Percentiles rank a stretch among this genome's conserved stretches.
Evolutionary conservation across 2,329 filamentous ascomycete genomes (phyloP).

Genomic region (Fusarium sp.): DNA sequence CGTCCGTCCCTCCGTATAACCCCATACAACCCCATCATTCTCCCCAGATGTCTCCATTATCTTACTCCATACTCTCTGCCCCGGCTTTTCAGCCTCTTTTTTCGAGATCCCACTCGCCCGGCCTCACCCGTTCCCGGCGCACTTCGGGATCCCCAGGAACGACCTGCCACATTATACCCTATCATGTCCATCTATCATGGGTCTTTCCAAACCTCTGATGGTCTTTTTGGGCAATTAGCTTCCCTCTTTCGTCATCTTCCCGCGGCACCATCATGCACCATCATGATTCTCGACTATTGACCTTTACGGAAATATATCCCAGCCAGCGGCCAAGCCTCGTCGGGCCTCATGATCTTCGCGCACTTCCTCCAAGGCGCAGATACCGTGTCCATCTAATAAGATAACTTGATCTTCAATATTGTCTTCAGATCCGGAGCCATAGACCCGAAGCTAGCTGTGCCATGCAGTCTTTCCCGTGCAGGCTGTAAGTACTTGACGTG

Average conservation of each 20-base stretch:
- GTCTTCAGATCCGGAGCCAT: conserved; percentile 13
- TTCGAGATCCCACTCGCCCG: conserved; percentile 37
- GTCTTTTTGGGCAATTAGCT: conserved; percentile 23
- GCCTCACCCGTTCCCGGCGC: conserved; percentile 38
- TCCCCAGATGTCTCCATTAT: conserved; percentile 27
- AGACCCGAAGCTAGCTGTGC: conserved; percentile 27
- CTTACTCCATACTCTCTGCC: conserved; percentile 33
- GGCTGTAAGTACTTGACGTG: conserved; percentile 27
- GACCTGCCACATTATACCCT: conserved; percentile 22
- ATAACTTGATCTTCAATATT: neutral
- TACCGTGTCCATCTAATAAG: neutral
- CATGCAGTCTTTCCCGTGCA: conserved; percentile 29
- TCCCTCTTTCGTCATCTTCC: conserved; percentile 33
- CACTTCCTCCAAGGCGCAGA: conserved; percentile 14
- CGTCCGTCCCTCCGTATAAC: conserved; percentile 25
- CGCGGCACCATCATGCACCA: conserved; percentile 38
- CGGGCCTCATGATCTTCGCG: conserved; percentile 11
- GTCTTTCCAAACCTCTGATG: conserved; percentile 5
- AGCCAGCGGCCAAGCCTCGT: conserved; percentile 13
- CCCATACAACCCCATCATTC: conserved; percentile 27
- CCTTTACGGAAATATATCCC: conserved; percentile 19
- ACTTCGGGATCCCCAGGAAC: conserved; percentile 44
- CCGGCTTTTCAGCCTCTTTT: conserved; percentile 41
- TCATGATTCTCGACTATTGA: conserved; percentile 30
- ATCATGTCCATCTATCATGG: conserved; percentile 13